phyloP scores from a whole-genome alignment of 1,284 basidiomycete species.

The Pseudozyma thailandica region DNA sequence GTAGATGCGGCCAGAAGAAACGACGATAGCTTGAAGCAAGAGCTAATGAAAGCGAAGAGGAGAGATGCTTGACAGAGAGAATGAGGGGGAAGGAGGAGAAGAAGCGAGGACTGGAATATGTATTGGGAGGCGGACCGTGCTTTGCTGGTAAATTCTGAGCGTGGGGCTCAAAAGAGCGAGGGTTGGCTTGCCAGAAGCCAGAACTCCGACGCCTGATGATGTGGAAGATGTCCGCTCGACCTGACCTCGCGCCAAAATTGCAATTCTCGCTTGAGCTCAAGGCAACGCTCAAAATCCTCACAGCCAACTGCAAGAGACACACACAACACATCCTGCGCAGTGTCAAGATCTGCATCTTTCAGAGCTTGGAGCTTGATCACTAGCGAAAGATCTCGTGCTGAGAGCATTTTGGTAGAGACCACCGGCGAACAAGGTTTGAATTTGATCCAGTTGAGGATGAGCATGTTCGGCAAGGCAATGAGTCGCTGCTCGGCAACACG shows the following conservation, averaged over 20 bases:
- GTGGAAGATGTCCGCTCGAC: slow-evolving; percentile 21
- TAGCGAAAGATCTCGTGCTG: too few relatives aligned
- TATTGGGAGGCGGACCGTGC: slow-evolving; percentile 30
- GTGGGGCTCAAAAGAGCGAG: slow-evolving; percentile 3
- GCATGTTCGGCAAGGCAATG: neutral
- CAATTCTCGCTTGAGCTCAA: too few relatives aligned
- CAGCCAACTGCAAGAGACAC: too few relatives aligned
- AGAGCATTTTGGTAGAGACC: too few relatives aligned
- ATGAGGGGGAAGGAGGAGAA: neutral
- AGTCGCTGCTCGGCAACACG: neutral
- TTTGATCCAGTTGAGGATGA: neutral
- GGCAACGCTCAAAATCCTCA: too few relatives aligned
- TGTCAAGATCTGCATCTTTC: too few relatives aligned
- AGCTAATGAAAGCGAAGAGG: slow-evolving; percentile 1
- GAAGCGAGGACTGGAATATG: slow-evolving; percentile 7
- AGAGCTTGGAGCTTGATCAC: too few relatives aligned
- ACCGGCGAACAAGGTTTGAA: neutral
- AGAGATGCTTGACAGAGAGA: slow-evolving; percentile 6
- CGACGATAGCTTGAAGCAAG: neutral
- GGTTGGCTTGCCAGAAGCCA: neutral
- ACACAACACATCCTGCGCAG: too few relatives aligned
- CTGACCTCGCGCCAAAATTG: neutral
- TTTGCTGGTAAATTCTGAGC: slow-evolving; percentile 9
- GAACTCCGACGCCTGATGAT: slow-evolving; percentile 37
- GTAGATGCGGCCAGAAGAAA: neutral